phyloP scores from a whole-genome alignment of 352 stramenopile species.

The Saprolegnia parasitica region DNA sequence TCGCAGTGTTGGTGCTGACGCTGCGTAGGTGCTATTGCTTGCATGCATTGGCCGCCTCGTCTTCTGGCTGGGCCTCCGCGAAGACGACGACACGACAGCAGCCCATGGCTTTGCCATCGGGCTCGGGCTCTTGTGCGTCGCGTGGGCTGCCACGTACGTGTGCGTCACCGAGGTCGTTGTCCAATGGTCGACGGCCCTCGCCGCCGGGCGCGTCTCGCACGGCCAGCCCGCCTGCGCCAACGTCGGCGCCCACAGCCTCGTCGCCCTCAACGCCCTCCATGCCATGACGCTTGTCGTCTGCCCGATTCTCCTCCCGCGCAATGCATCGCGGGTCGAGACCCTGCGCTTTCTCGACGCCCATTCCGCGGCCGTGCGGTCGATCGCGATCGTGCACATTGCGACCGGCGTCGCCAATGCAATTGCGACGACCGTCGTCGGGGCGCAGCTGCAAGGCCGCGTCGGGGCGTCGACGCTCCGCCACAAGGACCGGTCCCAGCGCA shows the following conservation, averaged over 20 bases:
- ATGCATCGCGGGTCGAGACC: not conserved
- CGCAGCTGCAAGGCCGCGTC: not conserved
- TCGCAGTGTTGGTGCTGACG: not conserved
- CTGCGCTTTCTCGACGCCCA: not conserved
- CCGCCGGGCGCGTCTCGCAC: not conserved
- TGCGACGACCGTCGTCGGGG: not conserved
- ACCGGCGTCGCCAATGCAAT: not conserved
- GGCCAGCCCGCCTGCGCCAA: not conserved
- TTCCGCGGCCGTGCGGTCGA: not conserved
- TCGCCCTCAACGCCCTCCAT: not conserved
- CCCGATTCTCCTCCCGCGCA: not conserved
- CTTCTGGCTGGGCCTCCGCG: not conserved
- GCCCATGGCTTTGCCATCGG: not conserved
- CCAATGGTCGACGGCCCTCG: not conserved
- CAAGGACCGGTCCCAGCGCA: not conserved
- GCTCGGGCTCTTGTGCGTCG: not conserved
- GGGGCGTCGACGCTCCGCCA: not conserved
- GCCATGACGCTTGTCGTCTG: not conserved
- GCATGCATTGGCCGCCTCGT: not conserved
- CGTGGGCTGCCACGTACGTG: not conserved
- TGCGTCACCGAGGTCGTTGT: constrained; percentile 6
- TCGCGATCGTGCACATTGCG: not conserved
- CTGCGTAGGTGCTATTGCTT: not conserved
- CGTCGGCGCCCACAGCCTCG: not conserved
- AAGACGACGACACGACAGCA: not conserved